Evolutionary conservation across 2,329 filamentous ascomycete species (phyloP).

Genomic region (Pseudogymnoascus sp.): DNA sequence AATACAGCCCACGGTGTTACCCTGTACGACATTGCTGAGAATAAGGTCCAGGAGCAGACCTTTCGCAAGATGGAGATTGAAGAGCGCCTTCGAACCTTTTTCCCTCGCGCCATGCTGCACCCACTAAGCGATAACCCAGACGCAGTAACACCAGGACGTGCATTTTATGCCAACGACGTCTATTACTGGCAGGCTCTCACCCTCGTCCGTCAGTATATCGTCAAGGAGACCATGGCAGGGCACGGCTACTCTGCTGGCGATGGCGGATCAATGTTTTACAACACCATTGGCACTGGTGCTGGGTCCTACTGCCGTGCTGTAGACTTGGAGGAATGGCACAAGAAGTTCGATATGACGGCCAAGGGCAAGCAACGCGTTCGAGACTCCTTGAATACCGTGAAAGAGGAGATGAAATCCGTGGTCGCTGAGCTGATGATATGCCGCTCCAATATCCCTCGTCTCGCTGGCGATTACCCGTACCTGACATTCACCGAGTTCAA

Average conservation of each 20-base stretch:
- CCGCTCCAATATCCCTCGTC: not conserved
- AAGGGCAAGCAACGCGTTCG: slow-evolving; percentile 14
- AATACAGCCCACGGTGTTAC: not conserved
- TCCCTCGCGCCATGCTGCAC: slow-evolving; percentile 19
- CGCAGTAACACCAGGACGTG: slow-evolving; percentile 17
- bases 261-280: slow-evolving; percentile 22
- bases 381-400: slow-evolving; percentile 12
- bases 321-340: slow-evolving; percentile 13
- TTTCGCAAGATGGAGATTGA: slow-evolving; percentile 20
- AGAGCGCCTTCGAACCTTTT: slow-evolving; percentile 16
- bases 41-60: slow-evolving; percentile 18
- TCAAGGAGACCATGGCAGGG: slow-evolving; percentile 12
- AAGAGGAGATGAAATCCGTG: slow-evolving; percentile 14
- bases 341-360: slow-evolving; percentile 16
- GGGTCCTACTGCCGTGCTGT: slow-evolving; percentile 14
- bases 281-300: slow-evolving; percentile 14
- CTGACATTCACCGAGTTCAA: slow-evolving; percentile 53
- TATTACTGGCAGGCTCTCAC: slow-evolving; percentile 22
- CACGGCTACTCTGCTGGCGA: slow-evolving; percentile 18
- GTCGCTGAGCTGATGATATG: slow-evolving; percentile 16
- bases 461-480: slow-evolving; percentile 30
- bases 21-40: slow-evolving; percentile 14
- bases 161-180: slow-evolving; percentile 22
- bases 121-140: not conserved
- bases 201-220: slow-evolving; percentile 20